Percentiles rank a stretch among this genome's conserved stretches.
phyloP scores from a whole-genome alignment of 805 yeast species.

The Ogataea paradorogensis region DNA sequence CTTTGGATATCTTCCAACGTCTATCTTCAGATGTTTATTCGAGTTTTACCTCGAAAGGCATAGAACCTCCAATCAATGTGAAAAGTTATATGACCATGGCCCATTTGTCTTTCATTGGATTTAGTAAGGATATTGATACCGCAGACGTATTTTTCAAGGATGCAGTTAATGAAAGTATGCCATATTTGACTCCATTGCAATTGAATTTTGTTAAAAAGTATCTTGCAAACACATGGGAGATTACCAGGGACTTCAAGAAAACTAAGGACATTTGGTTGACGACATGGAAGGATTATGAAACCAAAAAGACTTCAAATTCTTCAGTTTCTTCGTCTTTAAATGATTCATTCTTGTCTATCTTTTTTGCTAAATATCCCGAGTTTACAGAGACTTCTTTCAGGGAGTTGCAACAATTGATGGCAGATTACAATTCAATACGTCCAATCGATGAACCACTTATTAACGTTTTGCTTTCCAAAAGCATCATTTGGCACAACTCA shows the following conservation, averaged over 20 bases:
- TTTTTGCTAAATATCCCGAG: slow-evolving; percentile 56
- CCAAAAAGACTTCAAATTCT: slow-evolving; percentile 49
- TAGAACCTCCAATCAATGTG: slow-evolving; percentile 38
- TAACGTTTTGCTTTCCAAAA: slow-evolving; percentile 68
- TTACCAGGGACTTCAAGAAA: slow-evolving; percentile 54
- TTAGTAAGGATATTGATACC: slow-evolving; percentile 65
- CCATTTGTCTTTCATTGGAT: slow-evolving; percentile 76
- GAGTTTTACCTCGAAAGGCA: slow-evolving; percentile 28
- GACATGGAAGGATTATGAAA: slow-evolving; percentile 56
- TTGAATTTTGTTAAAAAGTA: slow-evolving; percentile 70
- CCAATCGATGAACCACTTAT: slow-evolving; percentile 77
- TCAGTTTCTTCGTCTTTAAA: slow-evolving; percentile 72
- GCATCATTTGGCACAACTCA: slow-evolving; percentile 64
- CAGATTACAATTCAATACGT: slow-evolving; percentile 53
- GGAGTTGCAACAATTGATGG: slow-evolving; percentile 55
- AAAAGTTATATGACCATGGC: slow-evolving; percentile 62
- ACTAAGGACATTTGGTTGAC: slow-evolving; percentile 62
- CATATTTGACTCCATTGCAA: slow-evolving; percentile 67
- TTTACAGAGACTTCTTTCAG: slow-evolving; percentile 53
- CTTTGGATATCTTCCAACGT: slow-evolving; percentile 60
- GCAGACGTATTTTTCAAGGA: slow-evolving; percentile 74
- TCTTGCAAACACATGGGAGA: slow-evolving; percentile 56
- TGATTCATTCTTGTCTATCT: slow-evolving; percentile 63
- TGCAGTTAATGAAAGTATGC: slow-evolving; percentile 67
- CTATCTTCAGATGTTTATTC: slow-evolving; percentile 51